These are phyloP conservation scores for Saccharomycopsis capsularis DNA, from an alignment of 805 yeast genomes.

Conservation along the genomic window DNA sequence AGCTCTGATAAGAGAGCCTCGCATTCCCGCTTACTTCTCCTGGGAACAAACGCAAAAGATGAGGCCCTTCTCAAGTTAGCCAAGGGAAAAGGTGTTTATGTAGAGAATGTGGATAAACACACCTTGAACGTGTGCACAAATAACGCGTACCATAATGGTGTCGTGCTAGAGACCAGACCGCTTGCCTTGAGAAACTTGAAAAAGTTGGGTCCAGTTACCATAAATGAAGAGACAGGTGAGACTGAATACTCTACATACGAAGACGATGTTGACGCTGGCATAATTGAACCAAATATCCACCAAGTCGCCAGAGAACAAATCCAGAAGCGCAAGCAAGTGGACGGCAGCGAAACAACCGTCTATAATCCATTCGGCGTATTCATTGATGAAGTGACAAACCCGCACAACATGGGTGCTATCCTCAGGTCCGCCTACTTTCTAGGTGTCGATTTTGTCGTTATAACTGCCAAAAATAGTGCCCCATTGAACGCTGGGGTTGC, in stretches of 20 bases:
- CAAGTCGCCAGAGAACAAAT: not conserved
- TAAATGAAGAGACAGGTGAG: not conserved
- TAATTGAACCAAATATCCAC: not conserved
- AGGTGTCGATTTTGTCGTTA: slow-evolving; percentile 50
- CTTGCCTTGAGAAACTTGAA: not conserved
- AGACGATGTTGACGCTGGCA: slow-evolving; percentile 3
- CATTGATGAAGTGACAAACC: slow-evolving; percentile 51
- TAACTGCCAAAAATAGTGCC: slow-evolving; percentile 51
- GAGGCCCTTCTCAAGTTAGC: slow-evolving; percentile 43
- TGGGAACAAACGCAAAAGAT: slow-evolving; percentile 33
- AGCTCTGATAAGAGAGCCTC: slow-evolving; percentile 43
- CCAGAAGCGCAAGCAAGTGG: not conserved
- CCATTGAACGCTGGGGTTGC: slow-evolving; percentile 69
- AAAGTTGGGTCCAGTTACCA: slow-evolving; percentile 8
- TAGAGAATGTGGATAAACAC: slow-evolving; percentile 24
- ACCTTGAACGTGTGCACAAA: slow-evolving; percentile 11
- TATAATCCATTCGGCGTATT: slow-evolving; percentile 44
- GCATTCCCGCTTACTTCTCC: slow-evolving; percentile 44
- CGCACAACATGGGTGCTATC: slow-evolving; percentile 54
- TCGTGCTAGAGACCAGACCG: slow-evolving; percentile 17
- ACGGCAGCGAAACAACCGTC: not conserved
- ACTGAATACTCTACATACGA: not conserved
- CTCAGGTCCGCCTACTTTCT: slow-evolving; percentile 48
- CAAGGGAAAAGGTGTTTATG: slow-evolving; percentile 30
- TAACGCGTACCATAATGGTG: slow-evolving; percentile 20